These are phyloP conservation scores for Sclerotinia glacialis DNA, from an alignment of 2,329 filamentous ascomycete genomes.

Conservation along the genomic window DNA sequence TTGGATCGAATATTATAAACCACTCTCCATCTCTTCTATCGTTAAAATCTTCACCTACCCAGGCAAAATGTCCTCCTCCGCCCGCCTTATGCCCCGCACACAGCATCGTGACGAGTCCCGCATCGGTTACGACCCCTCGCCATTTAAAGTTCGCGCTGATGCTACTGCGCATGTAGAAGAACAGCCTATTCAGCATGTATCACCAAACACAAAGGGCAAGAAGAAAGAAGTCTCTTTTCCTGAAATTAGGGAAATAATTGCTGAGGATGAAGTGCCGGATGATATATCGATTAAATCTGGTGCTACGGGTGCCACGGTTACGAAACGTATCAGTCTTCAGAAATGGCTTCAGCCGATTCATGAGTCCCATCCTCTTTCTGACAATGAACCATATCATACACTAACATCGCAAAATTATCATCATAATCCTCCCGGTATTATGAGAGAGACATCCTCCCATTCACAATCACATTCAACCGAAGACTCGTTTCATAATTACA, in stretches of 20 bases:
- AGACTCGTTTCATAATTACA: constrained; percentile 18
- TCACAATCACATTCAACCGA: constrained; percentile 19
- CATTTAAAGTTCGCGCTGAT: constrained; percentile 76
- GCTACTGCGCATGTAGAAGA: constrained; percentile 57
- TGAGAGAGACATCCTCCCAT: constrained; percentile 46
- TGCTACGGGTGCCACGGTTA: constrained; percentile 42
- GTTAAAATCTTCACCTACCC: constrained; percentile 83
- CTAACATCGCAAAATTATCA: background rate
- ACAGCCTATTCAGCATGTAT: constrained; percentile 41
- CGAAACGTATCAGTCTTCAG: constrained; percentile 54
- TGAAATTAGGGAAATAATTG: constrained; percentile 42
- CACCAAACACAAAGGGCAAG: constrained; percentile 25
- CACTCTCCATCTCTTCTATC: constrained; percentile 81
- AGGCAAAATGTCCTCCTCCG: constrained; percentile 78
- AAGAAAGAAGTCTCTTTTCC: constrained; percentile 69
- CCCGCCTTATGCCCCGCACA: constrained; percentile 76
- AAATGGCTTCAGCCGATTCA: constrained; percentile 56
- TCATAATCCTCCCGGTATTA: constrained; percentile 49
- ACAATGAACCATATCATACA: background rate
- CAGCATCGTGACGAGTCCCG: constrained; percentile 64
- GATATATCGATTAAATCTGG: constrained; percentile 44
- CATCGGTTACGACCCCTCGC: constrained; percentile 69
- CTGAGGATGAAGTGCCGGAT: constrained; percentile 44
- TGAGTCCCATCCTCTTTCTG: constrained; percentile 33
- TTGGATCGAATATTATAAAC: constrained; percentile 96